These are phyloP conservation scores for Agaricus sinodeliciosus DNA, from an alignment of 768 basidiomycete species.

Conservation along the genomic window DNA sequence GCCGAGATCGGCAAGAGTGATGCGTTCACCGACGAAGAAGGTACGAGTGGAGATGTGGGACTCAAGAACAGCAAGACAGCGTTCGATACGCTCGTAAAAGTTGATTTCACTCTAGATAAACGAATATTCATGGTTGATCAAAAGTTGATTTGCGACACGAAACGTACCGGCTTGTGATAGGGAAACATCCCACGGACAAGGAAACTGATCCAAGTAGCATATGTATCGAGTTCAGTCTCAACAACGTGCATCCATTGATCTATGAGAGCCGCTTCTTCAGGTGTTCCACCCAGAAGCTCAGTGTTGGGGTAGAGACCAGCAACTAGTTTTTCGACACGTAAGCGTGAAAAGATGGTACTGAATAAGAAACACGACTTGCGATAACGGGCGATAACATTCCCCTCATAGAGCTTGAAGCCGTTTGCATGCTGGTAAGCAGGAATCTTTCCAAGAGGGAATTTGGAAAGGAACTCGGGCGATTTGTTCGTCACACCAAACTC, in stretches of 20 bases:
- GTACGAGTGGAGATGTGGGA: slow-evolving; percentile 70
- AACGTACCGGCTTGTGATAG: slow-evolving; percentile 77
- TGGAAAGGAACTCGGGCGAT: slow-evolving; percentile 59
- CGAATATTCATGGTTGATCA: neutral
- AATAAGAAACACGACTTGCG: slow-evolving; percentile 54
- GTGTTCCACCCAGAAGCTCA: slow-evolving; percentile 61
- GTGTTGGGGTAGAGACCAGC: slow-evolving; percentile 71
- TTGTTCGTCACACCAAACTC: slow-evolving; percentile 61
- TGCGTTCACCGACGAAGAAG: slow-evolving; percentile 89
- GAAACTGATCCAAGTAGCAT: slow-evolving; percentile 29
- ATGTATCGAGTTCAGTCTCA: slow-evolving; percentile 53
- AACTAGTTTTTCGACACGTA: slow-evolving; percentile 40
- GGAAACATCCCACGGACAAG: slow-evolving; percentile 47
- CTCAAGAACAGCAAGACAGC: slow-evolving; percentile 64
- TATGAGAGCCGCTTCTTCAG: slow-evolving; percentile 66
- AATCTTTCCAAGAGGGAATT: slow-evolving; percentile 80
- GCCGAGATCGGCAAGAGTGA: slow-evolving; percentile 86
- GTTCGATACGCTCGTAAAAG: slow-evolving; percentile 45
- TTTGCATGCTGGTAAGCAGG: slow-evolving; percentile 74
- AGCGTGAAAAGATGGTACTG: slow-evolving; percentile 21
- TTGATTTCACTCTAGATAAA: slow-evolving; percentile 47
- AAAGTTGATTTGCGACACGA: neutral
- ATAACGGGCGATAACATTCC: slow-evolving; percentile 77
- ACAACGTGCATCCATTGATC: slow-evolving; percentile 82
- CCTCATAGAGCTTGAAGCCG: slow-evolving; percentile 78